phyloP scores from a whole-genome alignment of 208 protist genomes.

The Vickermania ingenoplastis region DNA sequence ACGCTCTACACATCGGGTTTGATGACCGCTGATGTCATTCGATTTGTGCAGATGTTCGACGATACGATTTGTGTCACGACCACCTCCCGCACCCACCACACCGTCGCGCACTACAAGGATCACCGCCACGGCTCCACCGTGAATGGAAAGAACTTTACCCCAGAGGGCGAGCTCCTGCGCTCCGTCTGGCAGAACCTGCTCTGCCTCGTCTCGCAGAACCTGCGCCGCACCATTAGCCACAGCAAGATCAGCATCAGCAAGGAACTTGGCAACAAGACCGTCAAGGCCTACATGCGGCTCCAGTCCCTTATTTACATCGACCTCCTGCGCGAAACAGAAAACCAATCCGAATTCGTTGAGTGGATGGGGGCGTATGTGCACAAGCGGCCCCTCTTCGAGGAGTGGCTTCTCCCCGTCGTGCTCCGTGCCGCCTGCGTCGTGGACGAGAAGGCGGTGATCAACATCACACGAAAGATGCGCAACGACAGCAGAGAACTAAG shows the following conservation, averaged over 20 bases:
- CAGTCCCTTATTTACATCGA: constrained; percentile 4
- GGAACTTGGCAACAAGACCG: background rate
- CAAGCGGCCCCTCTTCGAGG: background rate
- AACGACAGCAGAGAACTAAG: background rate
- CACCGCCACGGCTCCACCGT: background rate
- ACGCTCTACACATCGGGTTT: background rate
- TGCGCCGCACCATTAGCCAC: background rate
- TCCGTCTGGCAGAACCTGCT: background rate
- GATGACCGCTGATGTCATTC: background rate
- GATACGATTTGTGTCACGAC: background rate
- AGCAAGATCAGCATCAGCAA: background rate
- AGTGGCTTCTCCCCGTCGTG: background rate
- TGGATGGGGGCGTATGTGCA: background rate
- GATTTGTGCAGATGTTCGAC: background rate
- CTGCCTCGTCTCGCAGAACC: background rate
- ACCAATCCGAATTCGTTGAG: constrained; percentile 1
- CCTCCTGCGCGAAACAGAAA: background rate
- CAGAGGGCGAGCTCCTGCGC: background rate
- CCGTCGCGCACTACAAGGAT: background rate
- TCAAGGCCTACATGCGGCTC: background rate
- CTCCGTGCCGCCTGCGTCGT: background rate
- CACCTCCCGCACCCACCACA: background rate
- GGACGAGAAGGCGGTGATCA: background rate
- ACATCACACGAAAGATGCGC: background rate
- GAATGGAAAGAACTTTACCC: background rate